phyloP scores from a whole-genome alignment of 2,329 filamentous ascomycete genomes.

The Fusarium anguioides region DNA sequence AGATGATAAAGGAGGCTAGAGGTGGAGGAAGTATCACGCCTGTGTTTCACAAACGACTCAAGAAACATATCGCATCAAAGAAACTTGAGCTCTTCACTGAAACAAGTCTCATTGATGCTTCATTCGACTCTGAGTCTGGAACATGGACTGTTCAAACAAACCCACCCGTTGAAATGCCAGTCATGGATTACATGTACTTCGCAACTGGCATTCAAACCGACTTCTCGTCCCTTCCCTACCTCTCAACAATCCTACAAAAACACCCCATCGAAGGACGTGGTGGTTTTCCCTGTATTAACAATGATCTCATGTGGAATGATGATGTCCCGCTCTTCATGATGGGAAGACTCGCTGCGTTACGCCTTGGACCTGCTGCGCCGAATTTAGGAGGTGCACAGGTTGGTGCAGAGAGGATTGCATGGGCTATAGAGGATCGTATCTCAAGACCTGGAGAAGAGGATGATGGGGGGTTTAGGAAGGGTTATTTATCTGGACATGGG shows the following conservation, averaged over 20 bases:
- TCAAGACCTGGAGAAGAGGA: conserved; percentile 34
- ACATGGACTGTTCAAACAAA: conserved; percentile 61
- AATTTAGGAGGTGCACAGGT: conserved; percentile 80
- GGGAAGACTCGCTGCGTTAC: conserved; percentile 73
- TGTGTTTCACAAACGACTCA: conserved; percentile 73
- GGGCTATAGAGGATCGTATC: conserved; percentile 71
- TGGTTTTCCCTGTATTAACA: conserved; percentile 77
- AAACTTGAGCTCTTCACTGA: conserved; percentile 66
- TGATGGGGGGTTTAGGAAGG: conserved; percentile 25
- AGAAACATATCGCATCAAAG: conserved; percentile 65
- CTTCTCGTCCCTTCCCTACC: conserved; percentile 68
- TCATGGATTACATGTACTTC: conserved; percentile 77
- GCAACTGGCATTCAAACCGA: conserved; percentile 78
- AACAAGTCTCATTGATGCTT: conserved; percentile 65
- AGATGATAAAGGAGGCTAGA: conserved; percentile 73
- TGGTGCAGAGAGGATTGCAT: conserved; percentile 78
- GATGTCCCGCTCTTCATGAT: conserved; percentile 80
- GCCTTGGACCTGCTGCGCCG: conserved; percentile 76
- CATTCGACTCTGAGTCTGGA: conserved; percentile 57
- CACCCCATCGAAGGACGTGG: conserved; percentile 71
- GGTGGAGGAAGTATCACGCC: conserved; percentile 83
- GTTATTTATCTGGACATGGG: conserved; percentile 51
- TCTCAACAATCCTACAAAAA: conserved; percentile 67
- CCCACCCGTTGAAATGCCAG: conserved; percentile 65
- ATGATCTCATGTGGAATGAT: conserved; percentile 80